A percentile compares a stretch with the other conserved stretches of the same genome.
These are phyloP conservation scores for Suillus discolor DNA, from an alignment of 768 basidiomycete genomes.

Conservation along the genomic window DNA sequence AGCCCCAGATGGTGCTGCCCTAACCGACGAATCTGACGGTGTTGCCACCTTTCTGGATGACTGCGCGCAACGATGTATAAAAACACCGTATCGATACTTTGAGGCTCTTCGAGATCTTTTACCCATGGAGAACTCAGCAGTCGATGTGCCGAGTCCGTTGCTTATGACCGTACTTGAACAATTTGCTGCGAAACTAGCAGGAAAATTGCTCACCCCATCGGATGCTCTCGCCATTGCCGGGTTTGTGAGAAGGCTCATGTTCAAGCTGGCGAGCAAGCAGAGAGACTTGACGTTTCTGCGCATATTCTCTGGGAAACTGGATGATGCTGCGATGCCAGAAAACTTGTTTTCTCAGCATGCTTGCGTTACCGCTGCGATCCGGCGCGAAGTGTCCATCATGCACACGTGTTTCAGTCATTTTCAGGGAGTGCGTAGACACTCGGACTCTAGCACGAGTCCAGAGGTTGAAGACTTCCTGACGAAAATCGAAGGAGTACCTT, in stretches of 20 bases:
- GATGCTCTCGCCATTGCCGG: conserved; percentile 63
- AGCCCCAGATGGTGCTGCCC: conserved; percentile 52
- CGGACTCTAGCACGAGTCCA: conserved; percentile 18
- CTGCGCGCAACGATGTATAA: conserved; percentile 78
- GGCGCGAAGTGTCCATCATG: conserved; percentile 48
- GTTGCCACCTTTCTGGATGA: conserved; percentile 81
- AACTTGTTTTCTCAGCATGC: conserved; percentile 37
- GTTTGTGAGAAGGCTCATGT: conserved; percentile 65
- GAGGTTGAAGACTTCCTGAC: conserved; percentile 47
- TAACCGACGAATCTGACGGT: conserved; percentile 57
- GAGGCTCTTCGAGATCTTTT: conserved; percentile 59
- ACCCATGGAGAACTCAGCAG: conserved; percentile 13
- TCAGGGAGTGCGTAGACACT: conserved; percentile 10
- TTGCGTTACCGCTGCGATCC: conserved; percentile 41
- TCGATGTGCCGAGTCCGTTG: conserved; percentile 56
- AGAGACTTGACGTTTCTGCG: conserved; percentile 44
- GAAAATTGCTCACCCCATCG: conserved; percentile 54
- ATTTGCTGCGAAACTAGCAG: conserved; percentile 64
- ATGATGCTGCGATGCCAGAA: conserved; percentile 31
- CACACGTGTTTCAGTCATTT: conserved; percentile 37
- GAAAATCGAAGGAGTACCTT: conserved; percentile 41
- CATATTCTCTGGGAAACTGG: conserved; percentile 39
- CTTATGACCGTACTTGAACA: conserved; percentile 84
- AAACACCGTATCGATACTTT: conserved; percentile 84
- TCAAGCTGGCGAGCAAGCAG: conserved; percentile 59